Evolutionary conservation across 129 eudicot genomes (phyloP).

Genomic region (Logfia minima): DNA sequence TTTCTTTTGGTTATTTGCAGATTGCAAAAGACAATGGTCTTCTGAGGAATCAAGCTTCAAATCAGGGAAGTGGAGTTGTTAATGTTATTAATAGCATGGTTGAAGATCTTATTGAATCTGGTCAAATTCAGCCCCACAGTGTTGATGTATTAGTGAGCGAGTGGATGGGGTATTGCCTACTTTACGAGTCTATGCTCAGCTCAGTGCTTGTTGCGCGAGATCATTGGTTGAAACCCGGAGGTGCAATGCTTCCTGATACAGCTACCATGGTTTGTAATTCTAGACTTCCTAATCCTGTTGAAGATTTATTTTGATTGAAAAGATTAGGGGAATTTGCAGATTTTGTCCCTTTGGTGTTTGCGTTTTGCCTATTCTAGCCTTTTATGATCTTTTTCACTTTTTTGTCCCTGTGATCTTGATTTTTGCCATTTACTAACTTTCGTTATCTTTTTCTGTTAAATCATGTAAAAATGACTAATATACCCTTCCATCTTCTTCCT

Average conservation of each 20-base stretch:
- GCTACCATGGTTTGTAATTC: constrained; percentile 79
- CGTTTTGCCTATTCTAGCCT: too few species aligned
- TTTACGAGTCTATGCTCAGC: constrained; percentile 88
- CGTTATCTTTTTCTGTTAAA: too few species aligned
- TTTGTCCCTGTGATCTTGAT: too few species aligned
- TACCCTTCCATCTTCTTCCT: too few species aligned
- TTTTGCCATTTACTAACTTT: too few species aligned
- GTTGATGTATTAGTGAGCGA: constrained; percentile 87
- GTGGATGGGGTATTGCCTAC: constrained; percentile 98
- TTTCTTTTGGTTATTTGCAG: constrained; percentile 38
- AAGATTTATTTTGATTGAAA: not conserved
- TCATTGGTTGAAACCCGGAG: constrained; percentile 92
- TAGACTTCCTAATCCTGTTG: not conserved
- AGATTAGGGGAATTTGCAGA: too few species aligned
- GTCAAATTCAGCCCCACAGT: constrained; percentile 55
- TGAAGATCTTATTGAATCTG: constrained; percentile 64
- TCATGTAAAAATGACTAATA: too few species aligned
- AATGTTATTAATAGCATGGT: constrained; percentile 83
- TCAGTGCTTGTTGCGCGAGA: constrained; percentile 92
- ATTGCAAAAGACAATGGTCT: constrained; percentile 76
- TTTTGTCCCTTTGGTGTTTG: too few species aligned
- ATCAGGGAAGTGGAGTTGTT: constrained; percentile 46
- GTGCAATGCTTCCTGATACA: constrained; percentile 91
- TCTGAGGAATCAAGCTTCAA: constrained; percentile 36
- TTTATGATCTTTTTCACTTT: too few species aligned